Evolutionary conservation across 306 rosid species (phyloP).

Genomic region (Cicer yamashitae): DNA sequence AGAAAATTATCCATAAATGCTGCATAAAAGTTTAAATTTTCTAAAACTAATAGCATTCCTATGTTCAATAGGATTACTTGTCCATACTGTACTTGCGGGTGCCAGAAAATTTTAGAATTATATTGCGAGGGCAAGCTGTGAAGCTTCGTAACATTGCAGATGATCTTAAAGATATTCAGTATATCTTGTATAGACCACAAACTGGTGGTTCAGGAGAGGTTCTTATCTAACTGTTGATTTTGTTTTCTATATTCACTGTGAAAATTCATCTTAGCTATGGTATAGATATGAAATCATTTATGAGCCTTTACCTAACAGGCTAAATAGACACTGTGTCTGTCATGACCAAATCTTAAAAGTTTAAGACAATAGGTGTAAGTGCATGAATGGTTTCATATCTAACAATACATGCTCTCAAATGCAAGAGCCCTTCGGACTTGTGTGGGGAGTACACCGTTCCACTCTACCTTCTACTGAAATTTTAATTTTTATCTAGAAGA

Average conservation of each 20-base stretch:
- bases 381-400: constrained; percentile 14
- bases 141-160: constrained; percentile 72
- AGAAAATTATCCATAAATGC: constrained; percentile 20
- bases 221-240: constrained; percentile 25
- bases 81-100: constrained; percentile 86
- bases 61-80: constrained; percentile 70
- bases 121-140: constrained; percentile 74
- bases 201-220: constrained; percentile 68
- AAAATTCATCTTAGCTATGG: constrained; percentile 17
- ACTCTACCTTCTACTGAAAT: constrained; percentile 13
- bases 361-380: constrained; percentile 13
- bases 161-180: constrained; percentile 65
- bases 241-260: constrained; percentile 2
- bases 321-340: constrained; percentile 24
- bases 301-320: constrained; percentile 17
- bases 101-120: constrained; percentile 63
- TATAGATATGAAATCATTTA: constrained; percentile 17
- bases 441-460: not conserved
- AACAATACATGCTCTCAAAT: not conserved
- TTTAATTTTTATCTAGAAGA: constrained; percentile 1
- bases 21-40: constrained; percentile 18
- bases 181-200: constrained; percentile 72
- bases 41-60: constrained; percentile 37
- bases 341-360: not conserved
- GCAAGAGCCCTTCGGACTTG: constrained; percentile 6